phyloP scores from a whole-genome alignment of 306 rosid species.

The Mimosa bimucronata region DNA sequence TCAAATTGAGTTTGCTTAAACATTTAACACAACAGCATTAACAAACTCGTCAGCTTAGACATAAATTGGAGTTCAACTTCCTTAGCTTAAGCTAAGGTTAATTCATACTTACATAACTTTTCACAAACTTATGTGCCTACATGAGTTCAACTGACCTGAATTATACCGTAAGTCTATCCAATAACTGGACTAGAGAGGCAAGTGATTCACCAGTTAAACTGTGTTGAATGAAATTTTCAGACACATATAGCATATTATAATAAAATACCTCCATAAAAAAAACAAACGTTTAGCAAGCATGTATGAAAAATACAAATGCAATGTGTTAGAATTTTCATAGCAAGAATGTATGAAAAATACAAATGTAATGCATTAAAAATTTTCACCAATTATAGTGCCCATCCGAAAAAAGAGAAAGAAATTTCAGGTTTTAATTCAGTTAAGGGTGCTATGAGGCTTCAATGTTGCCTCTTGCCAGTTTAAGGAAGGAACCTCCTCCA shows the following conservation, averaged over 20 bases:
- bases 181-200: neutral
- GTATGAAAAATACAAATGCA: neutral
- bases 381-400: neutral
- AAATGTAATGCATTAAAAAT: neutral
- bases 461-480: neutral
- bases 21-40: conserved; percentile 4
- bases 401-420: neutral
- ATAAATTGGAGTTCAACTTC: neutral
- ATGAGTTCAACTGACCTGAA: neutral
- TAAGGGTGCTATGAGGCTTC: neutral
- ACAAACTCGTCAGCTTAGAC: neutral
- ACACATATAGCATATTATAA: neutral
- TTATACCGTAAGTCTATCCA: neutral
- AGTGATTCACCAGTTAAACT: neutral
- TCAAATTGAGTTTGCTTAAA: neutral
- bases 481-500: too few species aligned
- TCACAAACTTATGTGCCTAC: conserved; percentile 1
- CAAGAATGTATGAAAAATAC: too few species aligned
- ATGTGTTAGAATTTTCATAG: too few species aligned
- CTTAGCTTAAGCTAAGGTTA: neutral
- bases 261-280: neutral
- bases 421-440: neutral
- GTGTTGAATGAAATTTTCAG: neutral
- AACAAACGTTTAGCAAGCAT: neutral
- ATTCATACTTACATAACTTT: neutral